Base-by-base conservation (phyloP, 495 filamentous ascomycete species). In the Aspergillus panamensis region DNA sequence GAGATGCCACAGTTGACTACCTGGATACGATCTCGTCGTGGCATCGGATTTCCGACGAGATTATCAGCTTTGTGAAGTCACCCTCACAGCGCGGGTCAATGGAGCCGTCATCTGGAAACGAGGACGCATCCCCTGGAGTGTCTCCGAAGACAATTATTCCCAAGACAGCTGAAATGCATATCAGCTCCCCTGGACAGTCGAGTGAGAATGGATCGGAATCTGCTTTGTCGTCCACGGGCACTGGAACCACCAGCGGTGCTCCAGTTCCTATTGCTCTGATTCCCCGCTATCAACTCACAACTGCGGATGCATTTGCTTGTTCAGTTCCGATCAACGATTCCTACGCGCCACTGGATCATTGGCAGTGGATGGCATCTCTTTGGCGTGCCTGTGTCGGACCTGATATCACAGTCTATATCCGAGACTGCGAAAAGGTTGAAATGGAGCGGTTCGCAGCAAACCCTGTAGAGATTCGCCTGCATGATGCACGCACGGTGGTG, bases 291-390 rank as follows among this genome's bases (percentile, higher is more conserved):
- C 84, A 88, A 57, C 83, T 97, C 13, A 89, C 85, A 1, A 82
- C 83, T 1, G 86, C 87, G 6, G 89, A 97, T 65, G 71, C 78
- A 32, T 93, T 87, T 62, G 87, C 92, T 0, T 82, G 79, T 50
- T 73, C 78, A 14, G 83, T 92, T 10, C 87, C 87, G 8, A 88
- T 96, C 48, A 73, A 77, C 10, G 92, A 96, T 62, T 77, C 83
- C 3, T 96, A 96, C 67, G 81, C 82, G 1, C 86, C 90, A 0
- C 76, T 90, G 30, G 91, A 98, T 65, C 94, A 98, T 68, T 98
- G 94, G 94, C 91, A 96, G 72, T 97, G 94, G 94, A 90, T 93
- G 78, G 94, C 93, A 29, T 94, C 89, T 50, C 80, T 96, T 3
- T 98, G 93, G 93, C 86, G 92, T 1, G 88, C 89, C 1, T 88